phyloP scores from a whole-genome alignment of 495 filamentous ascomycete genomes.

The Daldinia grandis region DNA sequence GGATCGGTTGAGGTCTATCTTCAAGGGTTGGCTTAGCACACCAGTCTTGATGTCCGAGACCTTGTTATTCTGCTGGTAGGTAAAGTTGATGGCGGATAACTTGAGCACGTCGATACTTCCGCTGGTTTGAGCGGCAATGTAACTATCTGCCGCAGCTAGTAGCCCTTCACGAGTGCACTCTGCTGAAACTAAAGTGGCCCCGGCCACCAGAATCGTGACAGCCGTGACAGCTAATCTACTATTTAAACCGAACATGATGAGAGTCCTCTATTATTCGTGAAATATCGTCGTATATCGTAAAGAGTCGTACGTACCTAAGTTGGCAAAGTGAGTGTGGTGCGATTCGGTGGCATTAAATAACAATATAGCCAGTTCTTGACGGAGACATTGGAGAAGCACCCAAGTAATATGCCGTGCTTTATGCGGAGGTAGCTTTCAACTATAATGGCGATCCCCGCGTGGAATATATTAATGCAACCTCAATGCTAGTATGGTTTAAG shows the following conservation, averaged over 20 bases:
- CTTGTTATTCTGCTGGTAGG: conserved; percentile 56
- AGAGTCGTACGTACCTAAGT: background rate
- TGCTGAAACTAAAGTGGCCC: conserved; percentile 15
- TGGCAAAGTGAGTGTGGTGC: background rate
- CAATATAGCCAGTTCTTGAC: background rate
- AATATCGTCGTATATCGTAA: background rate
- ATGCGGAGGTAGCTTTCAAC: conserved; percentile 27
- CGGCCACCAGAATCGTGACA: background rate
- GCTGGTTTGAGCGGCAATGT: conserved; percentile 47
- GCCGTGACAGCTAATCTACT: conserved; percentile 11
- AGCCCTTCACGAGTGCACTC: conserved; percentile 53
- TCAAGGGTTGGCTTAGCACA: conserved; percentile 48
- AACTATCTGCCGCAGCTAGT: conserved; percentile 49
- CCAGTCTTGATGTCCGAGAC: conserved; percentile 44
- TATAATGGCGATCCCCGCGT: conserved; percentile 32
- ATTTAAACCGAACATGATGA: conserved; percentile 11
- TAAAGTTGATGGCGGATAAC: conserved; percentile 48
- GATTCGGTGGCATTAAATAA: background rate
- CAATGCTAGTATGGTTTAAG: background rate
- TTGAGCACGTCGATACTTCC: conserved; percentile 44
- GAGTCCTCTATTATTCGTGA: background rate
- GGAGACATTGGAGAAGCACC: background rate
- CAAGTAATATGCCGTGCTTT: conserved; percentile 22
- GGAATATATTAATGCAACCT: conserved; percentile 27
- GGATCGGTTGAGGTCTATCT: conserved; percentile 50